Evolutionary conservation across 331 rosid species (phyloP).

Genomic region (Dryas integrifolia): DNA sequence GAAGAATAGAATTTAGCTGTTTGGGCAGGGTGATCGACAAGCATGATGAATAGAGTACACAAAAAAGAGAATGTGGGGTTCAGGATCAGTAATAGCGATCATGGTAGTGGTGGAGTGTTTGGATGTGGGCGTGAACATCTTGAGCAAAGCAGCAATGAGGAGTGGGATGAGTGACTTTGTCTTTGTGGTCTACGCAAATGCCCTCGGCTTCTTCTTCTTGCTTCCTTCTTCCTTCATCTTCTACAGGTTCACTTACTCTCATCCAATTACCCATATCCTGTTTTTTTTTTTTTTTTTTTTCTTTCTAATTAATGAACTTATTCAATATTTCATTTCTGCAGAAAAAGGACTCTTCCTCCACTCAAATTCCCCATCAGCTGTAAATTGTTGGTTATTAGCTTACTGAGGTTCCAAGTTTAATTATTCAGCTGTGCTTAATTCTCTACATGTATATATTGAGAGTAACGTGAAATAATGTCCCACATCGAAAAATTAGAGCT

Average conservation of each 20-base stretch:
- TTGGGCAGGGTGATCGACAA: too few relatives aligned
- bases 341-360: constrained; percentile 37
- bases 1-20: background rate
- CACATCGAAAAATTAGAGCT: too few relatives aligned
- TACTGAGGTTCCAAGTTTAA: constrained; percentile 27
- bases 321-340: background rate
- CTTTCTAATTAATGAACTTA: too few relatives aligned
- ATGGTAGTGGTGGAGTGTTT: constrained; percentile 34
- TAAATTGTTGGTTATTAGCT: constrained; percentile 31
- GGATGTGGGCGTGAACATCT: constrained; percentile 39
- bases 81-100: constrained; percentile 4
- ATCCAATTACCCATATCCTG: background rate
- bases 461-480: too few relatives aligned
- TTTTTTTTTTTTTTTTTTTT: background rate
- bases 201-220: constrained; percentile 41
- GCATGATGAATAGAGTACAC: too few relatives aligned
- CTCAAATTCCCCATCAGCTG: constrained; percentile 23
- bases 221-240: constrained; percentile 30
- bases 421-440: too few relatives aligned
- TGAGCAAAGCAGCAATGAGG: constrained; percentile 29
- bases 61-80: too few relatives aligned
- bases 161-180: constrained; percentile 45
- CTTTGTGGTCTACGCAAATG: constrained; percentile 36
- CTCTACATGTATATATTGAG: too few relatives aligned
- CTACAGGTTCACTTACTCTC: constrained; percentile 27